Base-by-base conservation (phyloP, 2,329 filamentous ascomycete species). In the Davidsoniella eucalypti region DNA sequence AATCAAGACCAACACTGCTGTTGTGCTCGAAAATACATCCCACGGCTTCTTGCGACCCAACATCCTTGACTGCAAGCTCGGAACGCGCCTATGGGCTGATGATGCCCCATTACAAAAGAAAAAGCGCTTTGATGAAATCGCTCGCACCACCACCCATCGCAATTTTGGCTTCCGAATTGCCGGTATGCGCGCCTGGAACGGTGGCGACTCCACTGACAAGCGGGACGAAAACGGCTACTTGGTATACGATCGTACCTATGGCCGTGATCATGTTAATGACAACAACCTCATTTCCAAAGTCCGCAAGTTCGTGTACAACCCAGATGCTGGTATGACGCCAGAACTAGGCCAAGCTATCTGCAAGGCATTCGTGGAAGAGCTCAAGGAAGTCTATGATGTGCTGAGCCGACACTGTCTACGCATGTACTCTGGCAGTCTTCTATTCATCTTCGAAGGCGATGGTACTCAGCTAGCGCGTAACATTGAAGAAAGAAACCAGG, bases 11-110 rank as follows among this genome's bases (percentile, higher is more conserved):
- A 80, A 87, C 50, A 71, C 78, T 50, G 84, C 85, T 2, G 80
- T 95, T 16, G 87, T 94, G 10, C 69, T 96, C 25, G 83, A 88
- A 61, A 95, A 95, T 61, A 76, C 85, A 5, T 80, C 87, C 0
- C 74, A 76, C 56, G 87, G 86, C 1, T 96, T 88, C 69, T 76
- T 75, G 58, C 75, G 77, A 52, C 87, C 92, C 5, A 96, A 94
- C 58, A 87, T 98, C 6, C 69, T 98, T 52, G 92, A 98, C 61
- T 76, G 94, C 56, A 98, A 98, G 67, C 76, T 98, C 17, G 92
- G 92, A 41, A 74, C 80, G 46, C 76, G 85, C 29, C 68, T 98
- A 5, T 96, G 87, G 82, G 90, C 85, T 12, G 85, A 94, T 53
- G 70, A 80, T 55, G 78, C 78, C 21, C 70, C 74, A 0, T 57